phyloP scores from a whole-genome alignment of 163 green algal species.

The Scenedesmus sp. region DNA sequence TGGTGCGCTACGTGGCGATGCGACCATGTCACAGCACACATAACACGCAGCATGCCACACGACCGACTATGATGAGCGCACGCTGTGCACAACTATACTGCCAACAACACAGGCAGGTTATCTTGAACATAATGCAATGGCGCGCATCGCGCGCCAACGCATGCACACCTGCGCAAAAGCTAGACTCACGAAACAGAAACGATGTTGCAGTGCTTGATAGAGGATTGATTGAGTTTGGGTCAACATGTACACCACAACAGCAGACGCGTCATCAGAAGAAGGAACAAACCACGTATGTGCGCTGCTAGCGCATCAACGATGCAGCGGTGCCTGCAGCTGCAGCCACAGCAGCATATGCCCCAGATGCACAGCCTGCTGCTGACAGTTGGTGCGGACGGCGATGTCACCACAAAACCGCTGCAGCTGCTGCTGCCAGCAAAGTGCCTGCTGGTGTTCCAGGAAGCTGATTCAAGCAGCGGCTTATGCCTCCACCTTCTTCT shows the following conservation, averaged over 20 bases:
- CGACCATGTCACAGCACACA: too few relatives aligned
- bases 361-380: not conserved
- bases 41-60: too few relatives aligned
- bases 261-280: not conserved
- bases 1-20: too few relatives aligned
- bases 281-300: not conserved
- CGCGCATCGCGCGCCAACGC: too few relatives aligned
- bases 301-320: not conserved
- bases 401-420: not conserved
- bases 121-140: too few relatives aligned
- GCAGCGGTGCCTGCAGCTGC: not conserved
- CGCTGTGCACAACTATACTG: too few relatives aligned
- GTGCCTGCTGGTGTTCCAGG: not conserved
- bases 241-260: not conserved
- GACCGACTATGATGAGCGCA: too few relatives aligned
- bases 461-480: too few relatives aligned
- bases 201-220: not conserved
- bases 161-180: too few relatives aligned
- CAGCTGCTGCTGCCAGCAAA: not conserved
- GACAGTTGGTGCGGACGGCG: too few relatives aligned
- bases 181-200: not conserved
- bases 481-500: constrained; percentile 63
- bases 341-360: not conserved
- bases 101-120: too few relatives aligned
- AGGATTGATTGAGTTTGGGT: not conserved